phyloP scores from a whole-genome alignment of 1,284 basidiomycete species.

The Polyporus tsugae region DNA sequence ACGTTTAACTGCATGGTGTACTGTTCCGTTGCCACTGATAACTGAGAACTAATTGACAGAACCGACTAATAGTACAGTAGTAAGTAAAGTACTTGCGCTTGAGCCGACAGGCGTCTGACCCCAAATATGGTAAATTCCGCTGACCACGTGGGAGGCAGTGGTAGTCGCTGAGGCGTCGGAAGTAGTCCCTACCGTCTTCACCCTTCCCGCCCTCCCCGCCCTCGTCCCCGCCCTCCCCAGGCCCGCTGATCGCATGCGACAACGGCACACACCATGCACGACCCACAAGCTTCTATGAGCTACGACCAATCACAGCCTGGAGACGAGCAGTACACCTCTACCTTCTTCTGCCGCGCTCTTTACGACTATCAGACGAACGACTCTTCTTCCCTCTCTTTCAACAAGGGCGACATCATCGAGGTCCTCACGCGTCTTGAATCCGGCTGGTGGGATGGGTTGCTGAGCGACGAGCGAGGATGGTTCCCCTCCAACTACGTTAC shows the following conservation, averaged over 20 bases:
- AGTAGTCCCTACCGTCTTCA: slow-evolving; percentile 19
- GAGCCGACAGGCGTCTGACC: not conserved
- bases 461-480: slow-evolving; percentile 93
- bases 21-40: too few species aligned
- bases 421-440: slow-evolving; percentile 91
- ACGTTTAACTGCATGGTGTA: too few species aligned
- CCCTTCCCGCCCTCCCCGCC: slow-evolving; percentile 10
- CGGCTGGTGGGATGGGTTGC: slow-evolving; percentile 99
- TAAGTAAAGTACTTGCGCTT: not conserved
- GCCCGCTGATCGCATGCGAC: slow-evolving; percentile 31
- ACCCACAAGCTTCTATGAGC: slow-evolving; percentile 30
- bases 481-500: slow-evolving; percentile 97
- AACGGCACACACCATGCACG: slow-evolving; percentile 33
- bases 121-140: slow-evolving; percentile 15
- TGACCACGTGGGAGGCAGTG: slow-evolving; percentile 29
- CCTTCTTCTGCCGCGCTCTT: slow-evolving; percentile 90
- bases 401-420: slow-evolving; percentile 90
- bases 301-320: slow-evolving; percentile 30
- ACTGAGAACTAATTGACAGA: too few species aligned
- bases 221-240: slow-evolving; percentile 12
- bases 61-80: too few species aligned
- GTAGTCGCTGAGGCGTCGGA: slow-evolving; percentile 13
- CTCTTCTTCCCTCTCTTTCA: slow-evolving; percentile 88
- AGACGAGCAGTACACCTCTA: slow-evolving; percentile 68
- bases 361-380: slow-evolving; percentile 95